Base-by-base conservation (phyloP, 2,329 filamentous ascomycete genomes). In the Neonectria punicea region DNA sequence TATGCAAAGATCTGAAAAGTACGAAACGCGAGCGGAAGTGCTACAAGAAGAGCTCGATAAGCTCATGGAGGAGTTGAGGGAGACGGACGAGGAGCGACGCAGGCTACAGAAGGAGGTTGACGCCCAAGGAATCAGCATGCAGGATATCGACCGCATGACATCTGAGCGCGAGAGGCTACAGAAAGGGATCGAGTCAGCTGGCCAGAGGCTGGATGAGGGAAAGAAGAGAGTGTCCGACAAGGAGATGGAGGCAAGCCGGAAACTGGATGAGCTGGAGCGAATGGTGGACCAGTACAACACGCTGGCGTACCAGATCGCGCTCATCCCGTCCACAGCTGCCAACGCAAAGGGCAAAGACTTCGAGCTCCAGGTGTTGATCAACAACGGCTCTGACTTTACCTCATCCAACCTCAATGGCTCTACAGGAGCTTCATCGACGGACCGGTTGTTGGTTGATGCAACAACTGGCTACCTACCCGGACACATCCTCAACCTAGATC, bases 131-230 rank as follows among this genome's bases (percentile, higher is more conserved):
- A 94, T 99, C 77, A 97, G 94, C 74, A 97, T 98, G 81, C 92
- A 96, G 81, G 96, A 99, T 86, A 98, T 99, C 76, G 96, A 99
- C 85, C 93, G 96, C 79, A 98, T 99, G 95, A 97, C 94, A 72
- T 91, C 93, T 39, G 96, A 99, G 79, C 90, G 94, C 58, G 96
- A 99, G 75, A 90, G 96, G 51, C 86, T 99, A n/a, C 93, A 97
- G 70, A 94, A 92, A 73, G 92, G 91, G 46, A 91, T 97, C 49
- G 93, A 97, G 73, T 87, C 90, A 2, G 92, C 93, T 0, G 86
- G 89, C 6, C 85, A 88, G 59, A 87, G 93, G 57, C 84, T 98
- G 0, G 94, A 98, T 62, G 96, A 98, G 67, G 87, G 91, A 9
- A 97, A 97, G 82, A 91, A 88, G 70, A 91, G 89, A 70, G 92